Percentiles rank a stretch among this genome's conserved stretches.
Evolutionary conservation across 805 yeast genomes (phyloP).

Genomic region (Yarrowia deformans): DNA sequence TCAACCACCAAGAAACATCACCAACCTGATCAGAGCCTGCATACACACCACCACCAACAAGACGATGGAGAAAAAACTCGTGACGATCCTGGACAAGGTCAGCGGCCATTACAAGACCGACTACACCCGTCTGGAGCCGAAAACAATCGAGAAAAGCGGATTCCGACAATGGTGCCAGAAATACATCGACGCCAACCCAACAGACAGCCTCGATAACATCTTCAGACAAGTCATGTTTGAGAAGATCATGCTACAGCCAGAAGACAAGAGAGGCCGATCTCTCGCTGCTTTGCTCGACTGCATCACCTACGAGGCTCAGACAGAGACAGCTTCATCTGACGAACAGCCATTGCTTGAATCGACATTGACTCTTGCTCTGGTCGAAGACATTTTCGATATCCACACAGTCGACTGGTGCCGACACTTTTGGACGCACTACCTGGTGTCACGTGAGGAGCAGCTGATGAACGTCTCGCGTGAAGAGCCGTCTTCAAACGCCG

Average conservation of each 20-base stretch:
- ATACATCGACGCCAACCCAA: conserved; percentile 6
- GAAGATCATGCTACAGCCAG: conserved; percentile 5
- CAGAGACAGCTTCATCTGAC: not conserved
- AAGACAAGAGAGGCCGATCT: conserved; percentile 4
- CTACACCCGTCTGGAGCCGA: conserved; percentile 16
- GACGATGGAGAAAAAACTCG: conserved; percentile 15
- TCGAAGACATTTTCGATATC: conserved; percentile 50
- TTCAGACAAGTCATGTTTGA: conserved; percentile 18
- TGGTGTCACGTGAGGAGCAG: conserved; percentile 46
- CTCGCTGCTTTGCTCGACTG: conserved; percentile 20
- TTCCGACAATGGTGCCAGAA: conserved; percentile 28
- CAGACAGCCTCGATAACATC: conserved; percentile 28
- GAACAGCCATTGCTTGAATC: conserved; percentile 40
- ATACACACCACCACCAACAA: not conserved
- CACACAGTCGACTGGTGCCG: conserved; percentile 50
- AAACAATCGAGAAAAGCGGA: not conserved
- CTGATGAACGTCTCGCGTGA: conserved; percentile 20
- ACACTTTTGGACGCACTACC: conserved; percentile 49
- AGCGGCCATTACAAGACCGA: conserved; percentile 19
- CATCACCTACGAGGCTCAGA: conserved; percentile 21
- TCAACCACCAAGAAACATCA: conserved; percentile 27
- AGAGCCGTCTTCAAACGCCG: not conserved
- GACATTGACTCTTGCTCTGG: conserved; percentile 45
- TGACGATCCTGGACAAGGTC: conserved; percentile 23
- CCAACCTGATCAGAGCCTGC: not conserved